Evolutionary conservation across 2,329 filamentous ascomycete genomes (phyloP).

Genomic region (Sporothrix humicola): DNA sequence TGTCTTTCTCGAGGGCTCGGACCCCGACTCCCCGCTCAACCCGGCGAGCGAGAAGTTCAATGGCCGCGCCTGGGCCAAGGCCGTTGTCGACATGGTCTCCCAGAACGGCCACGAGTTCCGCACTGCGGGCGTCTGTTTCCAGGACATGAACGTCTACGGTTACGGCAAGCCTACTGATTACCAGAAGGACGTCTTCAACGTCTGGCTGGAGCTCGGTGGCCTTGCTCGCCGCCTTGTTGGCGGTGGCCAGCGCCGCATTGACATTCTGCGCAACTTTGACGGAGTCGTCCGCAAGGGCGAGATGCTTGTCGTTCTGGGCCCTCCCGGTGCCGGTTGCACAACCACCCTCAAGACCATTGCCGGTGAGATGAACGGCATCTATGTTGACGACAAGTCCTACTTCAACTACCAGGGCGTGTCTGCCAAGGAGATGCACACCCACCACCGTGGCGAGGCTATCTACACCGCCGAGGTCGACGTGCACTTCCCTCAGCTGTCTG

Average conservation of each 20-base stretch:
- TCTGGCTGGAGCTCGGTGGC: conserved; percentile 59
- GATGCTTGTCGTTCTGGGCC: conserved; percentile 77
- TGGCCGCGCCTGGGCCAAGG: conserved; percentile 64
- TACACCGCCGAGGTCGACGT: conserved; percentile 86
- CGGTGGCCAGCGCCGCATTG: conserved; percentile 61
- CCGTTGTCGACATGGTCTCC: conserved; percentile 59
- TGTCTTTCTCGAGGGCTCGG: conserved; percentile 53
- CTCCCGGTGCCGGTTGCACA: conserved; percentile 76
- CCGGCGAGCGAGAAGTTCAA: conserved; percentile 57
- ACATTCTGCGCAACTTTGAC: conserved; percentile 72
- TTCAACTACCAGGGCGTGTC: conserved; percentile 83
- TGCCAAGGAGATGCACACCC: conserved; percentile 75
- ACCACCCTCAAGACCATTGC: conserved; percentile 85
- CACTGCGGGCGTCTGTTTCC: conserved; percentile 68
- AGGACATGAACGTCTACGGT: conserved; percentile 71
- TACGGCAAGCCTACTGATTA: conserved; percentile 72
- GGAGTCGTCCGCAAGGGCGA: conserved; percentile 72
- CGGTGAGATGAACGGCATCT: conserved; percentile 81
- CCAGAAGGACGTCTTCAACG: conserved; percentile 69
- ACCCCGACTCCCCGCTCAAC: conserved; percentile 54
- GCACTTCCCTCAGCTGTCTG: conserved; percentile 77
- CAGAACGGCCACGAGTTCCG: conserved; percentile 62
- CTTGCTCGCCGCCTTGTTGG: conserved; percentile 58
- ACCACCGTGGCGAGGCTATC: conserved; percentile 83
- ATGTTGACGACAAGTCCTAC: conserved; percentile 70